These are phyloP conservation scores for Nothophytophthora sp. DNA, from an alignment of 352 stramenopile species.

Conservation along the genomic window DNA sequence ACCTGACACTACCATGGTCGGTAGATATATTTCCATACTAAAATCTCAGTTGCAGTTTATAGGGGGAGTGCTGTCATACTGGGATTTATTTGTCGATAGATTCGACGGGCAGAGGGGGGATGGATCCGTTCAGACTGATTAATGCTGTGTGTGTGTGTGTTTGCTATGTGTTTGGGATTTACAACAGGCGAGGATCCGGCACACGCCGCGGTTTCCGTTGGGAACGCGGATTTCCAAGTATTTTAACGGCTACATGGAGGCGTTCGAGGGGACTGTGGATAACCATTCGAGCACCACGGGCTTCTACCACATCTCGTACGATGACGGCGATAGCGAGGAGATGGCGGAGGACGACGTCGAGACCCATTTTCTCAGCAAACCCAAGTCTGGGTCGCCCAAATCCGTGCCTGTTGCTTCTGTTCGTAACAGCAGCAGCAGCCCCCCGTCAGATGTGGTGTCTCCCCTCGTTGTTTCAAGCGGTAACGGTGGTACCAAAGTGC, in stretches of 20 bases:
- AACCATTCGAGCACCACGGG: constrained; percentile 41
- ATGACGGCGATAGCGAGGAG: constrained; percentile 80
- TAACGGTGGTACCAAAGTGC: constrained; percentile 27
- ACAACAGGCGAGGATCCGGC: constrained; percentile 45
- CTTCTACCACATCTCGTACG: constrained; percentile 80
- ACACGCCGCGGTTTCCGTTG: constrained; percentile 56
- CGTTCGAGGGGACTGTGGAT: constrained; percentile 68
- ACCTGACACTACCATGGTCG: too few relatives aligned
- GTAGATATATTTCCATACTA: too few relatives aligned
- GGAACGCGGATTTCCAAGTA: constrained; percentile 71
- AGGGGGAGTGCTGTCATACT: too few relatives aligned
- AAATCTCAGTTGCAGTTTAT: too few relatives aligned
- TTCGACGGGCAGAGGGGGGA: too few relatives aligned
- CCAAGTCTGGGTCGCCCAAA: too few relatives aligned
- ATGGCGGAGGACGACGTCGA: constrained; percentile 80
- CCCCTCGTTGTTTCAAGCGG: constrained; percentile 3
- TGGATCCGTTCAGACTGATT: too few relatives aligned
- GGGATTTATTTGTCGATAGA: too few relatives aligned
- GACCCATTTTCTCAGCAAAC: constrained; percentile 29
- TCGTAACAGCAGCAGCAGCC: constrained; percentile 16
- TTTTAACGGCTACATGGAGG: constrained; percentile 59
- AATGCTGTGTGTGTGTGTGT: constrained; percentile 15
- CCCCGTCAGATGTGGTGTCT: not conserved
- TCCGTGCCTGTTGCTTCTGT: too few relatives aligned
- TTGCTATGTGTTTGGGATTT: constrained; percentile 4